Base-by-base conservation (phyloP, 2,329 filamentous ascomycete genomes). In the Talaromyces funiculosus region DNA sequence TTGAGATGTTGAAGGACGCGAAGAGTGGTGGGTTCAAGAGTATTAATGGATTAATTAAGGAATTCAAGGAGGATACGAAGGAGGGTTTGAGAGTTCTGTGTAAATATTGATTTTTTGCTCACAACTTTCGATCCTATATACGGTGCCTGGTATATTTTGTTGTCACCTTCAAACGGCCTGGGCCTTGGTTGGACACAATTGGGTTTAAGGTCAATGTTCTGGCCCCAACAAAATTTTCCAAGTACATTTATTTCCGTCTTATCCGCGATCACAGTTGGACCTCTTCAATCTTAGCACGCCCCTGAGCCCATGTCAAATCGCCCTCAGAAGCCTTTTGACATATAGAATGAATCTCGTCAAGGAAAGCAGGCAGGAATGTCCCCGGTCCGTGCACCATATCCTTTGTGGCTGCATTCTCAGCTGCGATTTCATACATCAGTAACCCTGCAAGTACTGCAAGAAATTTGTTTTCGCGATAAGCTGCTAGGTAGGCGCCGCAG, bases 1-100 rank as follows among this genome's bases (percentile, higher is more conserved):
- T 95, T 77, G 92, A 97, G 80, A 86, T 86, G 68, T 83, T 97
- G 78, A 90, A 90, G 18, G 92, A 97, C 77, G 90, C 93, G 6
- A 81, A 77, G 12, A 84, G 87, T 67, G 76, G 81, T 0, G 85
- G 75, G 59, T 97, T 97, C 72, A 88, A 84, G 77, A 80, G 80
- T 24, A 81, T 97, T 51, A 87, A 89, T 64, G 81, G 80, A 59
- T 69, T 97, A 60, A 89, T 97, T 60, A 96, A 93, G 81, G 90
- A 90, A 67, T 86, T 83, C 7, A 83, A 83, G 67, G 79, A 81
- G 51, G 86, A 85, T 66, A 96, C 92, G 0, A 90, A 84, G 78
- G 81, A 80, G 53, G 84, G 83, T 5, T 75, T 96, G 69, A 80
- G 84, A 67, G 82, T 81, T 2, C 77, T 96, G 70, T 83, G 87